Conservation (phyloP, 2,329 filamentous ascomycete genomes). For the Coniochaeta pulveracea region DNA sequence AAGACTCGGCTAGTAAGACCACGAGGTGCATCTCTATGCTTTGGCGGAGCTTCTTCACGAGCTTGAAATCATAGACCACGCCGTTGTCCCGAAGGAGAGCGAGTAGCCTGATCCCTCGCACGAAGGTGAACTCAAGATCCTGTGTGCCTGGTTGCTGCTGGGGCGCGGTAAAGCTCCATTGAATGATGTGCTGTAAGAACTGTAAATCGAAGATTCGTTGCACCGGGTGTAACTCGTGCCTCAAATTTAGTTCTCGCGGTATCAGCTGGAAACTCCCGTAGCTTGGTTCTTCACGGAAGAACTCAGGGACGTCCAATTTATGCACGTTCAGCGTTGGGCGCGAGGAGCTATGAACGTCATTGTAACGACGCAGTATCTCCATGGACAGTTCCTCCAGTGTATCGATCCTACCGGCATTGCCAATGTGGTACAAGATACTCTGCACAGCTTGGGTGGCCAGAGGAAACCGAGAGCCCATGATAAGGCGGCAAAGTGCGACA, state of each 20-base stretch:
- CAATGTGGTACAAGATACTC: slow-evolving; percentile 30
- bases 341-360: slow-evolving; percentile 13
- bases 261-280: slow-evolving; percentile 21
- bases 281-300: slow-evolving; percentile 15
- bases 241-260: slow-evolving; percentile 29
- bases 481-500: slow-evolving; percentile 20
- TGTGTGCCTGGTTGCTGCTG: not conserved
- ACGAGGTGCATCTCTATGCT: slow-evolving; percentile 18
- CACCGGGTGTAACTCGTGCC: slow-evolving; percentile 32
- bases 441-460: slow-evolving; percentile 29
- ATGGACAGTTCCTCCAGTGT: slow-evolving; percentile 32
- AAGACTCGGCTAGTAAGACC: slow-evolving; percentile 14
- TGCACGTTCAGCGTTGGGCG: slow-evolving; percentile 29
- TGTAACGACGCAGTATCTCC: slow-evolving; percentile 29
- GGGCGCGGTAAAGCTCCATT: slow-evolving; percentile 5
- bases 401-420: slow-evolving; percentile 28
- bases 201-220: slow-evolving; percentile 29
- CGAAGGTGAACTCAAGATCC: slow-evolving; percentile 16
- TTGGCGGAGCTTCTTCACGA: slow-evolving; percentile 12
- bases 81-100: slow-evolving; percentile 20
- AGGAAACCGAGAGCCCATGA: slow-evolving; percentile 26
- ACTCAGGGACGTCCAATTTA: slow-evolving; percentile 27
- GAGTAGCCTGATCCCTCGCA: slow-evolving; percentile 20
- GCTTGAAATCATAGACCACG: slow-evolving; percentile 12
- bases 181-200: slow-evolving; percentile 27